Evolutionary conservation across 202 grass and related monocot species (phyloP), one percentile per base, ranked within the genome.

Genomic region (Zizania palustris): DNA sequence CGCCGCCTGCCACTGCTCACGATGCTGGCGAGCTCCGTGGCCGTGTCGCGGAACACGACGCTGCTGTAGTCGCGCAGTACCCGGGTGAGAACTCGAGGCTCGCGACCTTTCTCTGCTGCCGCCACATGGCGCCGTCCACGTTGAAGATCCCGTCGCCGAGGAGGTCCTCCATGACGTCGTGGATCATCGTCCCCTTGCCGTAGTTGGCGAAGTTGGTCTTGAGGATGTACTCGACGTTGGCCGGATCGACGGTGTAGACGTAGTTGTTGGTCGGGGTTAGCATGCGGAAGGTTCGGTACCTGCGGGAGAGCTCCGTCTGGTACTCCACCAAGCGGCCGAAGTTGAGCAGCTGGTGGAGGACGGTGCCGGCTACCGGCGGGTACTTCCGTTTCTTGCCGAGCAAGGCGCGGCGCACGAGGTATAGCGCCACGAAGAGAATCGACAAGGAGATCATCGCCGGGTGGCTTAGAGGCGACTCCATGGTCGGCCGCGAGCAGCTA

Each of bases 141-240:
- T 67, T 80, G 79, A 95, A 95, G 76, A 95, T 95, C 7, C 92
- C 92, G 75, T 87, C 85, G 42, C 92, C 88, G 3, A 95, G 71
- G 54, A 91, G 81, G 44, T 95, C 88, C 67, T 73, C 82, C 64
- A 73, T 0, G 6, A 82, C 15, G 45, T 73, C 85, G 75, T 89
- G 76, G 8, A 4, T 72, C 44, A 53, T 56, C 9, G 2, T 5
- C 3, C 92, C 92, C 80, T 95, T 95, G 54, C 92, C 88, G 50
- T 91, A 94, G 85, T 94, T 91, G 21, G 65, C 61, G 37, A 91
- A 90, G 60, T 94, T 91, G 76, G 86, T 86, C 64, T 67, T 91
- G 80, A 95, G 92, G 73, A 95, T 91, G 88, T 91, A 69, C 73
- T 95, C 88, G 15, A 95, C 73, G 63, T 88, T 91, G 42, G 67